Base-by-base conservation (phyloP, 225 moss, liverwort and hornwort genomes). In the Climacium dendroides region DNA sequence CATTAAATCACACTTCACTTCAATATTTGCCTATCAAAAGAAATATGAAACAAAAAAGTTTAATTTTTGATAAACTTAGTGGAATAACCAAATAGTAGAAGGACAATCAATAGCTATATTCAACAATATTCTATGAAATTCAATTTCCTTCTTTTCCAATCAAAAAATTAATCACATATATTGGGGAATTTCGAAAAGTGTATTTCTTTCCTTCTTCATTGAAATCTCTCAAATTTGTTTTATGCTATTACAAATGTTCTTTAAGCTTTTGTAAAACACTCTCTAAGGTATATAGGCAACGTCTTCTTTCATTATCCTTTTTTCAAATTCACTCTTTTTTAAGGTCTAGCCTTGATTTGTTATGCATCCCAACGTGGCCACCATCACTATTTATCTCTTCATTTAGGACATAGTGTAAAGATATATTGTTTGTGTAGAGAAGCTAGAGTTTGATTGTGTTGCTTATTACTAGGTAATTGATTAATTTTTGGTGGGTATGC, bases 271-370 rank as follows among this genome's bases (percentile, higher is more conserved):
- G 39, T 24, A 39, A 39, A 24, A 13, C 0, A 2, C 4, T 37
- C 7, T 39, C 24, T 24, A 39, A 69, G 1, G 4, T 13, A 69
- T 3, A 39, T 39, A 13, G 7, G 7, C 39, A 67, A 67, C 13
- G 3, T 37, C n/a, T 1, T 19, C 10, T 19, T 19, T 20, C 1
- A 0, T 22, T 6, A 11, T 3, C 22, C 22, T 19, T 37, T 2
- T 23, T n/a, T 67, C 20, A 37, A 65, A 16, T 32, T 8, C 29
- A 32, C 7, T 63, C 32, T 32, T 16, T 32, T 0, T 32, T 34
- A 9, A 45, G n/a, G n/a, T n/a, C n/a, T n/a, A n/a, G n/a, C n/a
- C n/a, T n/a, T n/a, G n/a, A n/a, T n/a, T n/a, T n/a, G n/a, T n/a
- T n/a, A n/a, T n/a, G n/a, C n/a, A n/a, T n/a, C n/a, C n/a, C n/a